Conservation (phyloP, 2,329 filamentous ascomycete genomes). For the Fusarium vanettenii region DNA sequence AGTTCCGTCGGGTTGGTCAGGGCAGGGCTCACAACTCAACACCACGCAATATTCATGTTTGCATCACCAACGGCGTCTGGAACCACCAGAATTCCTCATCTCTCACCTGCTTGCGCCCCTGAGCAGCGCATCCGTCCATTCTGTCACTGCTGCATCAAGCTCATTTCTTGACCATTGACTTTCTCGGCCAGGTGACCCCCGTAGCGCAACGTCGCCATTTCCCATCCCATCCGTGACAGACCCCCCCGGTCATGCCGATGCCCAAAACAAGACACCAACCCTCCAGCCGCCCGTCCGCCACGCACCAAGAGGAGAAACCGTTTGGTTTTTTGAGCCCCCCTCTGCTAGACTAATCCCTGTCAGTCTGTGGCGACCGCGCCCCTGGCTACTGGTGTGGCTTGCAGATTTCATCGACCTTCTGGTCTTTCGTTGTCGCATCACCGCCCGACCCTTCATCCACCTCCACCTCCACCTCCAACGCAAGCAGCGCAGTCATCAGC, state of each 20-base stretch:
- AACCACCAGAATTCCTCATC: neutral
- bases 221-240: conserved; percentile 3
- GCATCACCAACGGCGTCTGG: conserved; percentile 6
- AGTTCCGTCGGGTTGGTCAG: neutral
- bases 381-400: conserved; percentile 31
- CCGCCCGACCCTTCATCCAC: neutral
- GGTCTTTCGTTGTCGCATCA: neutral
- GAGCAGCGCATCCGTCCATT: neutral
- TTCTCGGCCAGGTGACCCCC: conserved; percentile 25
- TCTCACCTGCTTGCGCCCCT: conserved; percentile 13
- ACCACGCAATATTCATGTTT: neutral
- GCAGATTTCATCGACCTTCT: conserved; percentile 4
- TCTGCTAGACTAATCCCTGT: conserved; percentile 16
- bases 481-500: neutral
- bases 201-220: conserved; percentile 25
- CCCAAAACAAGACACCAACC: neutral
- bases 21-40: neutral
- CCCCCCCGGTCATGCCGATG: conserved; percentile 14
- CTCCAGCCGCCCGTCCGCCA: conserved; percentile 1
- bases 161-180: conserved; percentile 21
- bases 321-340: conserved; percentile 17
- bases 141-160: conserved; percentile 22
- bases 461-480: neutral
- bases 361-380: conserved; percentile 15
- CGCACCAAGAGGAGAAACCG: conserved; percentile 11